phyloP scores from a whole-genome alignment of 2,329 filamentous ascomycete species.

The Biscogniauxia mediterranea region DNA sequence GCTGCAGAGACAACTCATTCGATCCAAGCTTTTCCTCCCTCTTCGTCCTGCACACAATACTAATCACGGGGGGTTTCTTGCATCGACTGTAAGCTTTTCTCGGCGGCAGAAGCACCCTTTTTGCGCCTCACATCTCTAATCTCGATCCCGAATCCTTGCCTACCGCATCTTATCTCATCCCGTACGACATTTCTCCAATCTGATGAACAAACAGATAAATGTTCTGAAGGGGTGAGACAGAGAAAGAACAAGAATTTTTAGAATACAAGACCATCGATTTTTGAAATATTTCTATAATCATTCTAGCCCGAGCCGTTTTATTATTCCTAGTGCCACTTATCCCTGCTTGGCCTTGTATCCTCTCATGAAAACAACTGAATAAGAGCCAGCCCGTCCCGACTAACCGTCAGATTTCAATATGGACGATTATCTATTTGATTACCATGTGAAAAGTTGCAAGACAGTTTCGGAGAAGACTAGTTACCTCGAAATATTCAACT shows the following conservation, averaged over 20 bases:
- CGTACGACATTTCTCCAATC: conserved; percentile 3
- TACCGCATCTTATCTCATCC: neutral
- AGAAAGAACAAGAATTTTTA: neutral
- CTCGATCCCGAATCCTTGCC: neutral
- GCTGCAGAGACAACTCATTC: neutral
- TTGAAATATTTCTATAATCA: neutral
- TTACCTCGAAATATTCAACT: conserved; percentile 60
- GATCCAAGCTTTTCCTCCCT: neutral
- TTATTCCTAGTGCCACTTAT: neutral
- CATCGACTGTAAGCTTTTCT: neutral
- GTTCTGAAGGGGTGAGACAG: neutral
- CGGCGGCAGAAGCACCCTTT: conserved; percentile 5
- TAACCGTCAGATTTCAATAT: conserved; percentile 33
- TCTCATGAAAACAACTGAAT: conserved; percentile 3
- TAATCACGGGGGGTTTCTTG: neutral
- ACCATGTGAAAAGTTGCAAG: conserved; percentile 47
- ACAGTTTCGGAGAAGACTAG: conserved; percentile 51
- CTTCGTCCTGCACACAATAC: neutral
- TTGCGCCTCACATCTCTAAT: conserved; percentile 1
- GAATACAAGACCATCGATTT: neutral
- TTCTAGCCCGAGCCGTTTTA: neutral
- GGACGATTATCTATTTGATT: conserved; percentile 59
- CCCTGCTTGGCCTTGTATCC: neutral
- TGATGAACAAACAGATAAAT: conserved; percentile 9
- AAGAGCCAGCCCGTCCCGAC: neutral